Conservation (phyloP, 208 protist species). For the Novymonas esmeraldas region DNA sequence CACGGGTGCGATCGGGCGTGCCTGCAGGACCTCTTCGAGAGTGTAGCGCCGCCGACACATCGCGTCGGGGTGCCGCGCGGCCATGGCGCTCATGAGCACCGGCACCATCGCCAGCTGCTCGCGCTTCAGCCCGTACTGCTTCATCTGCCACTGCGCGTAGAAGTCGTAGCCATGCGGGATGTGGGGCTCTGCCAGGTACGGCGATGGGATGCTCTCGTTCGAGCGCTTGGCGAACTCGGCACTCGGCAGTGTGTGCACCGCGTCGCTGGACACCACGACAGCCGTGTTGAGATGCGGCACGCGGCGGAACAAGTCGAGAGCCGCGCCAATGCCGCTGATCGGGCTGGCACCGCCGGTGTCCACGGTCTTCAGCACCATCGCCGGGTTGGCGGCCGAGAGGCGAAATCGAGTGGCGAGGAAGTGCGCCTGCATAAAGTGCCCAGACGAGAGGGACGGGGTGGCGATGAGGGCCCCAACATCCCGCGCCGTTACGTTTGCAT, state of each 20-base stretch:
- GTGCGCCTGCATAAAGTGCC: constrained; percentile 80
- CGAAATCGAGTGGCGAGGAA: constrained; percentile 59
- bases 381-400: constrained; percentile 35
- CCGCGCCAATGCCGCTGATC: constrained; percentile 55
- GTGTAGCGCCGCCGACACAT: constrained; percentile 53
- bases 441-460: constrained; percentile 71
- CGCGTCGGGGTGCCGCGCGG: constrained; percentile 63
- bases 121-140: constrained; percentile 55
- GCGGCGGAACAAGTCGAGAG: constrained; percentile 46
- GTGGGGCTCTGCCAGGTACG: constrained; percentile 44
- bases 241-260: constrained; percentile 49
- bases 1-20: constrained; percentile 54
- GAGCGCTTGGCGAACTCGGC: constrained; percentile 42
- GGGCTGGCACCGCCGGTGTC: constrained; percentile 77
- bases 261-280: constrained; percentile 65
- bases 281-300: constrained; percentile 41
- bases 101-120: constrained; percentile 83
- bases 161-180: constrained; percentile 79
- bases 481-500: constrained; percentile 49
- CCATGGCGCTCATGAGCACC: constrained; percentile 70
- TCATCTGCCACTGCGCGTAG: constrained; percentile 79
- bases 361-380: constrained; percentile 59
- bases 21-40: constrained; percentile 46
- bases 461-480: constrained; percentile 78
- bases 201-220: constrained; percentile 42